Conservation (phyloP, 2,329 filamentous ascomycete genomes). For the Bipolaris gigantea region DNA sequence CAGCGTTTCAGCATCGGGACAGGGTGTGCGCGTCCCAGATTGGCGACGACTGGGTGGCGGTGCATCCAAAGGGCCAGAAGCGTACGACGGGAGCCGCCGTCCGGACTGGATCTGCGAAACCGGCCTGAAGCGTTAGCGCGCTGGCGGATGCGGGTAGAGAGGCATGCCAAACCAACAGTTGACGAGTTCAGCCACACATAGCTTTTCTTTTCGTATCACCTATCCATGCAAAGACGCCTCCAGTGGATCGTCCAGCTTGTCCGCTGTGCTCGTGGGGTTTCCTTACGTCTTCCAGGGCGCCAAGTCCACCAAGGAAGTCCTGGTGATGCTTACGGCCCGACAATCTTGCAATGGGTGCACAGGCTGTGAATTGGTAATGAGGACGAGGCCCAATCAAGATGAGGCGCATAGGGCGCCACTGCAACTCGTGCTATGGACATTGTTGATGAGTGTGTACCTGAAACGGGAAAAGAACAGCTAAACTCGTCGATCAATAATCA, state of each 20-base stretch:
- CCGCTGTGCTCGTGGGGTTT: not conserved
- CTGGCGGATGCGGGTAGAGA: slow-evolving; percentile 16
- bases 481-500: not conserved
- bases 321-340: not conserved
- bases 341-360: not conserved
- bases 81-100: slow-evolving; percentile 13
- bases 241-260: not conserved
- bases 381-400: not conserved
- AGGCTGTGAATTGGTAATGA: not conserved
- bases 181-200: not conserved
- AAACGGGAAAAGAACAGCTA: not conserved
- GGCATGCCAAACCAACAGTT: slow-evolving; percentile 20
- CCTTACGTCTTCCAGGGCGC: not conserved
- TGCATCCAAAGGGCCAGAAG: not conserved
- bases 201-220: not conserved
- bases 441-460: not conserved
- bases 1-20: slow-evolving; percentile 9
- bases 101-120: slow-evolving; percentile 16
- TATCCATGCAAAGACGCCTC: not conserved
- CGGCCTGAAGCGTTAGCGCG: slow-evolving; percentile 8
- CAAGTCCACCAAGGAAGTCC: not conserved
- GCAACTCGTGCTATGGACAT: not conserved
- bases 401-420: not conserved
- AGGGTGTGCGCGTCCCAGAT: slow-evolving; percentile 3
- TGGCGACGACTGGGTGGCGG: not conserved